Percentiles rank a stretch among this genome's conserved stretches.
Evolutionary conservation across 2,329 filamentous ascomycete genomes (phyloP).

Genomic region (Epichloe scottii): DNA sequence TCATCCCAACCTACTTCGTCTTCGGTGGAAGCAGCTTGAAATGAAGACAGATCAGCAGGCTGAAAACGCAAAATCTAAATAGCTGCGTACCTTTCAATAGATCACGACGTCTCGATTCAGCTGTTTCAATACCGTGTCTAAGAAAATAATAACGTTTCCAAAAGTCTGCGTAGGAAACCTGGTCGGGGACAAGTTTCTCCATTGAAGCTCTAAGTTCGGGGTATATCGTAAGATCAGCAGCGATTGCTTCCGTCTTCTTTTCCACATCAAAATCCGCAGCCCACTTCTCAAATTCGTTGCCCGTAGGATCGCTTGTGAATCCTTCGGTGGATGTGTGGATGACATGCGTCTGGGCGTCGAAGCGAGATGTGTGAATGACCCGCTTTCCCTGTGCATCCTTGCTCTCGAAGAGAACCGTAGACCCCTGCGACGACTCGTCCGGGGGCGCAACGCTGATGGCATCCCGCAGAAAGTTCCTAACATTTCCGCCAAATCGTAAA

Average conservation of each 20-base stretch:
- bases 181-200: slow-evolving; percentile 91
- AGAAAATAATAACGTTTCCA: slow-evolving; percentile 96
- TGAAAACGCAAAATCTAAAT: neutral
- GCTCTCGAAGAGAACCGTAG: slow-evolving; percentile 76
- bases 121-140: slow-evolving; percentile 81
- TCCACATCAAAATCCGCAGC: slow-evolving; percentile 65
- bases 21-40: slow-evolving; percentile 52
- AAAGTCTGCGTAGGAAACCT: slow-evolving; percentile 78
- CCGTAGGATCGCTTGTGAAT: slow-evolving; percentile 70
- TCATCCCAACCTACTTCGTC: slow-evolving; percentile 64
- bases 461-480: slow-evolving; percentile 80
- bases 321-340: slow-evolving; percentile 77
- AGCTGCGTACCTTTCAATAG: slow-evolving; percentile 64
- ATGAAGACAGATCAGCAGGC: slow-evolving; percentile 7
- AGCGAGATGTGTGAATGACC: slow-evolving; percentile 86
- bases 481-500: slow-evolving; percentile 78
- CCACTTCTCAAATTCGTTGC: slow-evolving; percentile 64
- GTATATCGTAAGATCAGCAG: slow-evolving; percentile 71
- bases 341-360: slow-evolving; percentile 91
- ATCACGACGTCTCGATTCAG: slow-evolving; percentile 79
- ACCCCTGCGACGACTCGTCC: slow-evolving; percentile 36
- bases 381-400: slow-evolving; percentile 83
- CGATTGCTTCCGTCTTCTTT: slow-evolving; percentile 72
- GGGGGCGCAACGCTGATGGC: slow-evolving; percentile 81
- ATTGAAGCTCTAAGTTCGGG: slow-evolving; percentile 75